Conservation (phyloP, 345 rosid genomes). For the Eucalyptus erythrocorys region DNA sequence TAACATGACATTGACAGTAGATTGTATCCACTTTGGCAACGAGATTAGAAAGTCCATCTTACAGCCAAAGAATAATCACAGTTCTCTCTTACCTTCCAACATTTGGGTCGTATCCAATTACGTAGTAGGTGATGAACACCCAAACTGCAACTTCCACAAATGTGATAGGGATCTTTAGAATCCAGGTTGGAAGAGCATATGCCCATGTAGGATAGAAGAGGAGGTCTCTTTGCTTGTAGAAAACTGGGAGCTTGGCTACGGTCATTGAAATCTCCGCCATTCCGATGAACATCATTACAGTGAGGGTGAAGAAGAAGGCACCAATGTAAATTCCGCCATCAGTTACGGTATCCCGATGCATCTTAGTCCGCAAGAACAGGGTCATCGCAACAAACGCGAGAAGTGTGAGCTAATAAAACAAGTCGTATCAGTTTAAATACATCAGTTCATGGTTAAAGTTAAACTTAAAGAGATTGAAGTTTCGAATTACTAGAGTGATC, state of each 20-base stretch:
- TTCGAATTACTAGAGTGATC: constrained; percentile 20
- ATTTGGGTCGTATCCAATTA: not conserved
- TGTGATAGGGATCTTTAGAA: too few species aligned
- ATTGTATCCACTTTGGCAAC: not conserved
- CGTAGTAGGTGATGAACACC: not conserved
- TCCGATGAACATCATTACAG: not conserved
- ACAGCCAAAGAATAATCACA: not conserved
- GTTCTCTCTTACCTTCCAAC: not conserved
- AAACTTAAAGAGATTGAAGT: not conserved
- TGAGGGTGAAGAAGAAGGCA: not conserved
- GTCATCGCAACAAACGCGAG: not conserved
- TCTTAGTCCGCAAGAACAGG: not conserved
- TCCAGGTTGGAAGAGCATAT: too few species aligned
- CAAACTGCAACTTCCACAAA: too few species aligned
- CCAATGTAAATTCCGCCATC: not conserved
- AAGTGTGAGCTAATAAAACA: not conserved
- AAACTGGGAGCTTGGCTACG: not conserved
- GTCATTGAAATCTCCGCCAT: not conserved
- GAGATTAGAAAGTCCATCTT: not conserved
- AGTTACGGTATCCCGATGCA: not conserved
- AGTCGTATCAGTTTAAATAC: not conserved
- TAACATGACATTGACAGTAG: not conserved
- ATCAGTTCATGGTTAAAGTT: not conserved
- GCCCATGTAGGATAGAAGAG: not conserved
- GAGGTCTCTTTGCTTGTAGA: not conserved